These are phyloP conservation scores for Jacaranda copaia DNA, from an alignment of 257 asterid species.

Conservation along the genomic window DNA sequence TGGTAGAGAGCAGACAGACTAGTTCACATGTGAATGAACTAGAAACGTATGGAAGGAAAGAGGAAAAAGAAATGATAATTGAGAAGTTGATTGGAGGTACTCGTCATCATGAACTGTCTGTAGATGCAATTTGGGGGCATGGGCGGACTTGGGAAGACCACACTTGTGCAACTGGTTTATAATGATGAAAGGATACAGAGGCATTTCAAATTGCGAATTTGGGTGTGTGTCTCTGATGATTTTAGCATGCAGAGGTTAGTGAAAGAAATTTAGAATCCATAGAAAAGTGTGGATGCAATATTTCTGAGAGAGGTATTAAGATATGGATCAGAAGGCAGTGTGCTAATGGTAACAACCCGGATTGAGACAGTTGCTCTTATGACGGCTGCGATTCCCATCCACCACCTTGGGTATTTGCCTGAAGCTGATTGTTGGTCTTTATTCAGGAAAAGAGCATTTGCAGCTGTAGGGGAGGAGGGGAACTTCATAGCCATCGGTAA, in stretches of 20 bases:
- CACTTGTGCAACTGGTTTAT: constrained; percentile 38
- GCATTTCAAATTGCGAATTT: constrained; percentile 39
- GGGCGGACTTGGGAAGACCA: constrained; percentile 50
- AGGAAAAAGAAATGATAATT: constrained; percentile 41
- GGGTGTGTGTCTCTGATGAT: constrained; percentile 40
- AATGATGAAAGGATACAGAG: constrained; percentile 34
- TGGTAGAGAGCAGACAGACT: constrained; percentile 31
- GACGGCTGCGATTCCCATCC: constrained; percentile 32
- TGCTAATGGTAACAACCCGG: constrained; percentile 32
- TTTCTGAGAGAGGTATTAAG: constrained; percentile 29
- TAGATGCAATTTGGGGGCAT: constrained; percentile 46
- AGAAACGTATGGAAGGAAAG: constrained; percentile 40
- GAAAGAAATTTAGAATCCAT: constrained; percentile 33
- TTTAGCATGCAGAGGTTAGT: constrained; percentile 37
- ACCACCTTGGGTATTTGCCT: constrained; percentile 24
- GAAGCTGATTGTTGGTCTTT: constrained; percentile 39
- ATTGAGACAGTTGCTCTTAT: constrained; percentile 29
- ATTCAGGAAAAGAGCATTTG: constrained; percentile 36
- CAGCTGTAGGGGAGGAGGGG: neutral
- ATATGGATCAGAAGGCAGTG: constrained; percentile 36
- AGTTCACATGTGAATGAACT: constrained; percentile 39
- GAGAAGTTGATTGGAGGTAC: neutral
- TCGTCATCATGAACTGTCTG: constrained; percentile 28
- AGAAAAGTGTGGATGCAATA: constrained; percentile 3
- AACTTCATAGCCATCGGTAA: constrained; percentile 23